Evolutionary conservation across 495 filamentous ascomycete species (phyloP), one percentile per base, ranked within the genome.

Genomic region (Penicillium paradoxum): DNA sequence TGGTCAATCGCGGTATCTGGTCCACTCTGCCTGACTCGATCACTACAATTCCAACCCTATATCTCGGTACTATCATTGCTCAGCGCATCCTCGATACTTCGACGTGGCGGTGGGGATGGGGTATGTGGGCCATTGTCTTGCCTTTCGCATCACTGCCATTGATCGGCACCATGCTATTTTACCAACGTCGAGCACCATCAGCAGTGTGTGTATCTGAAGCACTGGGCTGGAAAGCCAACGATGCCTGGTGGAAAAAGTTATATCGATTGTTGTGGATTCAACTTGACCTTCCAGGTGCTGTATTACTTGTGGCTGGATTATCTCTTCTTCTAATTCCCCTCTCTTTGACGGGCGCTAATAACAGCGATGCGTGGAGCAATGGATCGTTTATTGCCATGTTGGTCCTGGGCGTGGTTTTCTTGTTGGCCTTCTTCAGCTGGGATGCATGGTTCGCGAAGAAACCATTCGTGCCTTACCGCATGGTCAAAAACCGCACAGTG

Each of bases 401-500:
- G 29, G 74, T 85, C 18, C 57, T 86, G 4, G 62, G 62, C n/a
- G 83, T 84, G 46, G 79, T 68, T 11, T 65, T 91, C 9, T 69
- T 91, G 6, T 67, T 79, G 27, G 42, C 71, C 49, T 59, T 63
- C 34, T 88, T 91, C 54, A 61, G 76, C 17, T 72, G 62, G 32
- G 72, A 93, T 60, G 63, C 86, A 44, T 72, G 79, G 69, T 77
- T 78, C 60, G 81, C 81, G 0, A 79, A 88, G 24, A 83, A 77
- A 10, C 89, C 90, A 4, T 89, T 88, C 2, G 72, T 93, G 2
- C 88, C 87, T 8, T 77, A 79, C 6, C 78, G 80, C 32, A 77
- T 93, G 53, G 69, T 92, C 54, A 79, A 68, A 3, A 80, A 88
- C 55, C 81, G 86, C 24, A 84, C 72, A 38, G 79, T 91, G 3